These are phyloP conservation scores for Cairneyella variabilis DNA, from an alignment of 495 filamentous ascomycete genomes.

Conservation along the genomic window DNA sequence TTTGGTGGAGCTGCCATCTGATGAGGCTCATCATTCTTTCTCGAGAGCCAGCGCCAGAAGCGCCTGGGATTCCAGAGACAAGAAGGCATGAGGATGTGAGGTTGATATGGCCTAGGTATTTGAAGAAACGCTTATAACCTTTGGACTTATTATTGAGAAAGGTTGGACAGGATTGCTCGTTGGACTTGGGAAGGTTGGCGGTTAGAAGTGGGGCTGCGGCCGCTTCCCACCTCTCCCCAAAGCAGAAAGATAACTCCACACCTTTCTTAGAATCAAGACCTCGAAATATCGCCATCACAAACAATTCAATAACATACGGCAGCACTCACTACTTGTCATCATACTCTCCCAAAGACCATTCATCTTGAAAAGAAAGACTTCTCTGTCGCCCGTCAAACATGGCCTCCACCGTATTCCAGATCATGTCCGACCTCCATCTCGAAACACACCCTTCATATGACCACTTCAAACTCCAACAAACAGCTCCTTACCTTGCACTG, in stretches of 20 bases:
- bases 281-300: not conserved
- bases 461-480: constrained; percentile 7
- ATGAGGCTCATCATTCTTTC: not conserved
- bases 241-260: not conserved
- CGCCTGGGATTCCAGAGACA: not conserved
- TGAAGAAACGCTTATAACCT: not conserved
- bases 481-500: constrained; percentile 41
- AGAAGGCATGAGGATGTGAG: not conserved
- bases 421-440: constrained; percentile 10
- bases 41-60: not conserved
- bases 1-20: not conserved
- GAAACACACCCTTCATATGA: not conserved
- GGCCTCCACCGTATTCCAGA: constrained; percentile 3
- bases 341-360: constrained; percentile 1
- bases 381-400: constrained; percentile 1
- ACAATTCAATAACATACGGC: not conserved
- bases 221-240: not conserved
- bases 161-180: not conserved
- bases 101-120: not conserved
- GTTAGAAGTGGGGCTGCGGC: not conserved
- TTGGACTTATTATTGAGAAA: not conserved
- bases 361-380: constrained; percentile 3
- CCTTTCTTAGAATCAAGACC: not conserved
- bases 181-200: not conserved
- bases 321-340: not conserved